Base-by-base conservation (phyloP, 2,329 filamentous ascomycete genomes). In the Mycosphaerelloides madeirae region DNA sequence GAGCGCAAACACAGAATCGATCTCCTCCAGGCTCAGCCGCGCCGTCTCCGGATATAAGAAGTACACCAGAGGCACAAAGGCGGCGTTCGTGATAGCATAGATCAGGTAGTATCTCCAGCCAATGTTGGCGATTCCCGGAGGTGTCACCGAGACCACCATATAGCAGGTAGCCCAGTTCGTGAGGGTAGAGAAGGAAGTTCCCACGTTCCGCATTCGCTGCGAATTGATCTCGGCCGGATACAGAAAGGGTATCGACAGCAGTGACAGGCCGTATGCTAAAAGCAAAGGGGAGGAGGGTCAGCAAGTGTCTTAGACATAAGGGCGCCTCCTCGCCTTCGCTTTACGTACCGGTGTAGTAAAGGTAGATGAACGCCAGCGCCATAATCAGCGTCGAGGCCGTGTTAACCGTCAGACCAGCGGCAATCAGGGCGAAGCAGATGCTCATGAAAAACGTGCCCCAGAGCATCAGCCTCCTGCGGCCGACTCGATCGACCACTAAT, bases 271-370 rank as follows among this genome's bases (percentile, higher is more conserved):
- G 51, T 84, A 85, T 43, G 79, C 80, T n/a, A n/a, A n/a, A n/a
- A n/a, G n/a, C n/a, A n/a, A n/a, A n/a, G n/a, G n/a, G n/a, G n/a
- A n/a, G n/a, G n/a, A n/a, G n/a, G n/a, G n/a, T n/a, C n/a, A n/a
- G n/a, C n/a, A n/a, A n/a, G n/a, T n/a, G n/a, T n/a, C n/a, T n/a
- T n/a, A n/a, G n/a, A n/a, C n/a, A n/a, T n/a, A n/a, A n/a, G n/a
- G n/a, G n/a, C n/a, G n/a, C n/a, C n/a, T n/a, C n/a, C n/a, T n/a
- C n/a, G n/a, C n/a, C n/a, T n/a, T n/a, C n/a, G n/a, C n/a, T n/a
- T n/a, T n/a, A n/a, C n/a, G n/a, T n/a, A n/a, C n/a, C n/a, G 3
- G 79, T 79, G 56, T 84, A 84, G 65, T 83, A 85, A 3, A 79
- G 74, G 65, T 85, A 85, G 12, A 85, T 50, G 44, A 81, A 81